Evolutionary conservation across 768 basidiomycete species (phyloP), one percentile per base, ranked within the genome.

Genomic region (Podaxis sp.): DNA sequence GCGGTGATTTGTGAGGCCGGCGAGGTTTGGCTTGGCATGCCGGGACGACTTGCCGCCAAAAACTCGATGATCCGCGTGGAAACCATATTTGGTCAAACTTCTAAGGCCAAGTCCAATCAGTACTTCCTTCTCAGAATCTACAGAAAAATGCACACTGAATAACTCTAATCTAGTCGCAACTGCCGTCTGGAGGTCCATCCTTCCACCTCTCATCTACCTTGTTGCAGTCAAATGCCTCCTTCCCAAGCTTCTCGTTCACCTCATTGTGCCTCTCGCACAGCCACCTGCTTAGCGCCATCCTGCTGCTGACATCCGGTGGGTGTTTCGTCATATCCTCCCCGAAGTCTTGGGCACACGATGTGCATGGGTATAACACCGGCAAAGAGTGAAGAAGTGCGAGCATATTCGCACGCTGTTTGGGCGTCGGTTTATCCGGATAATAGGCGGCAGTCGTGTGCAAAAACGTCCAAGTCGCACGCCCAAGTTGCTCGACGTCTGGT

Each of bases 401-500:
- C 95, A 98, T 98, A 66, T 91, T 87, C 29, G 85, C 82, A 61
- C 91, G 88, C 68, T 96, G 93, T 5, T 78, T 76, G 1, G 86
- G 80, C 0, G 88, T 85, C 0, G 96, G 93, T 15, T 77, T 75
- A n/a, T 89, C 85, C 27, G 96, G 95, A 76, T 95, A 98, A 75
- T 98, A 97, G 22, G 96, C 94, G 0, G 95, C 96, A 4, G 96
- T 90, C 8, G 94, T 89, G 70, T 98, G 96, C 36, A 98, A 80
- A 82, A 98, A 98, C 15, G 94, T 90, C 96, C 96, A 98, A 1
- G 96, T 96, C 50, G 96, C 90, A 54, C 87, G 86, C 2, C 96
- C 96, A 54, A 98, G 88, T 63, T 86, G 81, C 70, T 95, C 93
- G 50, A 89, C 88, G 74, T 98, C 96, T 0, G 95, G 88, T 12